These are phyloP conservation scores for Salix caprea DNA, from an alignment of 345 rosid genomes.

Conservation along the genomic window DNA sequence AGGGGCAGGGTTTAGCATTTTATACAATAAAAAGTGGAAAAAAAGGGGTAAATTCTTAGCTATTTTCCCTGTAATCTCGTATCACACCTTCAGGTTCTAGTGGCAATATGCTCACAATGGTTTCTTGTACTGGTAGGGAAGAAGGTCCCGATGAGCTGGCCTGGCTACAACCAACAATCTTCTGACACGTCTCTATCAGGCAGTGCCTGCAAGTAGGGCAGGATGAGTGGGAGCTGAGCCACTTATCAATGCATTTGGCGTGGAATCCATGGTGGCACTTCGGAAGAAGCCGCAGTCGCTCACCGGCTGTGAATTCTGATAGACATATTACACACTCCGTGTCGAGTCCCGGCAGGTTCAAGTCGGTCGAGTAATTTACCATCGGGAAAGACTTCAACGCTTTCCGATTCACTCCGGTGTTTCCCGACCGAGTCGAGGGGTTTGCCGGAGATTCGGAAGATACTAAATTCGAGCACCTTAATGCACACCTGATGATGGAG, in stretches of 20 bases:
- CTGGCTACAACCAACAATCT: conserved; percentile 52
- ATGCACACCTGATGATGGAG: conserved; percentile 40
- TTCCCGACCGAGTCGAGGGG: conserved; percentile 20
- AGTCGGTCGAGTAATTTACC: conserved; percentile 36
- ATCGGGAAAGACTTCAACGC: conserved; percentile 42
- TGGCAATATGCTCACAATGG: conserved; percentile 37
- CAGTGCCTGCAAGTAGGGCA: conserved; percentile 72
- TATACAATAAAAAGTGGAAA: too few relatives aligned
- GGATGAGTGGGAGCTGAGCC: conserved; percentile 61
- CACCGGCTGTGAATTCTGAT: conserved; percentile 40
- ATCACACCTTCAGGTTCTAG: conserved; percentile 54
- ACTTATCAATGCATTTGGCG: conserved; percentile 53
- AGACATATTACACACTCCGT: conserved; percentile 56
- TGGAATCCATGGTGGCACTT: conserved; percentile 71
- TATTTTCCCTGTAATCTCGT: conserved; percentile 36
- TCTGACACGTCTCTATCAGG: conserved; percentile 66
- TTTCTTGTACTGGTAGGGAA: conserved; percentile 31
- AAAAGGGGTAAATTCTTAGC: conserved; percentile 2
- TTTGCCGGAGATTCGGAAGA: conserved; percentile 22
- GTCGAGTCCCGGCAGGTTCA: conserved; percentile 39
- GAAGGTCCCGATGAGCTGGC: conserved; percentile 33
- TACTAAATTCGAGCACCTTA: conserved; percentile 28
- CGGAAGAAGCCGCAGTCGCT: conserved; percentile 43
- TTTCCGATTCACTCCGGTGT: conserved; percentile 39
- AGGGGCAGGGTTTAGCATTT: too few relatives aligned